Evolutionary conservation across 257 asterid species (phyloP), one percentile per base, ranked within the genome.

Genomic region (Lavandula angustifolia): DNA sequence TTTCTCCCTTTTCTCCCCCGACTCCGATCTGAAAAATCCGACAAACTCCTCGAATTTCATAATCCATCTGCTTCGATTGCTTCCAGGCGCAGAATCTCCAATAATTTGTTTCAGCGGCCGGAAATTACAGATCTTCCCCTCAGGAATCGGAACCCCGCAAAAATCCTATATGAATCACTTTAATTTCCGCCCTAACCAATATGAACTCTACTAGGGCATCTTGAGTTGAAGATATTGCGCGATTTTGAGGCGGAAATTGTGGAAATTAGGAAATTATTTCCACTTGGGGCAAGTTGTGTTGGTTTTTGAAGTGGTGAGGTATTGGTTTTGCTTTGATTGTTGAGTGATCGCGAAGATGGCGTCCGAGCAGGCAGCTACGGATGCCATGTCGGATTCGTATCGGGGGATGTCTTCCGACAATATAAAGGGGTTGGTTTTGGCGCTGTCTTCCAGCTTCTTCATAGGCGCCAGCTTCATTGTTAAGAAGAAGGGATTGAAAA

Each of bases 401-500:
- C 63, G 37, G 62, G 92, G 86, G 62, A 78, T 87, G 80, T 87
- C 97, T 6, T 69, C 94, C 34, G 97, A 89, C 67, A 89, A 89
- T 70, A 76, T 87, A 32, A 87, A 85, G 51, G 97, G 97, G 22
- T 55, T 89, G 65, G 76, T 85, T 47, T 72, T 89, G 77, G 95
- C 84, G 12, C 73, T 87, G 43, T 89, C 97, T 52, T 87, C 94
- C 51, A 85, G 97, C 71, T 74, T 85, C 74, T 89, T 89, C 66
- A 89, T 89, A 50, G 95, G 97, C 5, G 81, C 91, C 70, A 89
- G 95, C 65, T 89, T 89, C 66, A 87, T 89, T 65, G 82, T 89
- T 66, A 89, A 89, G 95, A 89, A 87, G 59, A 87, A 83, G 76
- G 97, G 97, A 14, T 79, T 87, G 58, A 87, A 89, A 82, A 89